Base-by-base conservation (phyloP, 1,139 yeast genomes). In the Lodderomyces margitis region DNA sequence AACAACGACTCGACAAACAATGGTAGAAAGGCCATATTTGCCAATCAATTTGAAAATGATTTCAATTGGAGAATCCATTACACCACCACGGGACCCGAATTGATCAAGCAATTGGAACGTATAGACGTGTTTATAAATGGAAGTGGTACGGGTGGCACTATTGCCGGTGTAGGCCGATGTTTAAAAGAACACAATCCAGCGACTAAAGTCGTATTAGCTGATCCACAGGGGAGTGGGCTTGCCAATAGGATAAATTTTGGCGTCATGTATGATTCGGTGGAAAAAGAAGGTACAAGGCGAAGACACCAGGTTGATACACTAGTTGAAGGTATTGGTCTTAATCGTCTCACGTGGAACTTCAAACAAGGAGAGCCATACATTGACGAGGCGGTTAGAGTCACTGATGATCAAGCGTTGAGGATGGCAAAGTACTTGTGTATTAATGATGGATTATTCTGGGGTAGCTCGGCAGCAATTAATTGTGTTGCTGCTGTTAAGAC, bases 221-320 rank as follows among this genome's bases (percentile, higher is more conserved):
- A 92, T 60, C 98, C 98, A 1, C 98, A 88, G 56, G 98, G 98
- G 0, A 82, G 94, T 10, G 98, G 98, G 0, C 75, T 92, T 50
- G 85, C 75, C 55, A 89, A 92, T 64, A 70, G 95, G 47, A 78
- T 92, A 43, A 87, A 87, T 54, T 81, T 68, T 55, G 97, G 97
- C 1, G 98, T 92, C 5, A 88, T 92, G 97, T 92, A 87, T 59
- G 96, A 91, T 53, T 51, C 71, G 2, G 91, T 81, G 14, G 98
- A 92, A 61, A 81, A 75, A 51, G 98, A 92, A 64, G 98, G 98
- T 1, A 87, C 94, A 0, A 73, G 98, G 52, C 75, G 98, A 57
- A 73, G 98, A 52, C 98, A 92, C 58, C 98, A 92, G 62, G 98
- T 92, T 1, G 98, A 92, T 60, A 92, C 98, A 0, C 61, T 91